phyloP scores from a whole-genome alignment of 2,329 filamentous ascomycete genomes.

The Fusarium avenaceum region DNA sequence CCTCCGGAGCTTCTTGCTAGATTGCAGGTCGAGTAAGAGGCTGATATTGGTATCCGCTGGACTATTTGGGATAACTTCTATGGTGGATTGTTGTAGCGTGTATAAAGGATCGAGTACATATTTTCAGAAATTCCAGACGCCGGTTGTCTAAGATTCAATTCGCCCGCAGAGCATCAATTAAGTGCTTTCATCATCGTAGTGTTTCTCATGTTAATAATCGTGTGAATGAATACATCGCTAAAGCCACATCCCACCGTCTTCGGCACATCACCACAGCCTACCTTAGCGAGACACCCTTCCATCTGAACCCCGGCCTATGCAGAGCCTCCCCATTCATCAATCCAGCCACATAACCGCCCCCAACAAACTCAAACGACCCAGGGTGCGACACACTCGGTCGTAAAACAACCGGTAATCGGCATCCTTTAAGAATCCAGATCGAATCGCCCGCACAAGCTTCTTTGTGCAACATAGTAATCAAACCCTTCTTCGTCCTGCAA shows the following conservation, averaged over 20 bases:
- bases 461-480: neutral
- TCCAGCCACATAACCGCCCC: neutral
- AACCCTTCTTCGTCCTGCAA: neutral
- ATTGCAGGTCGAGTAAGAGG: accelerated
- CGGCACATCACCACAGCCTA: neutral
- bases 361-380: neutral
- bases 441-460: neutral
- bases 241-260: too few species aligned
- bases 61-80: too few species aligned
- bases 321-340: slow-evolving; percentile 7
- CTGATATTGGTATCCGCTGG: neutral
- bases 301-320: accelerated
- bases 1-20: slow-evolving; percentile 46
- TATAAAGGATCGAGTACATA: too few species aligned
- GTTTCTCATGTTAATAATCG: too few species aligned
- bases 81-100: too few species aligned
- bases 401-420: neutral
- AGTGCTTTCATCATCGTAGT: too few species aligned
- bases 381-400: neutral
- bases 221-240: too few species aligned
- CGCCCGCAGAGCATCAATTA: too few species aligned
- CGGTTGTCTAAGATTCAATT: too few species aligned
- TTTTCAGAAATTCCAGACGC: too few species aligned
- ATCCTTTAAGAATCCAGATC: neutral
- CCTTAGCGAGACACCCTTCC: neutral